Evolutionary conservation across 176 grass and related monocot species (phyloP).

Genomic region (Aegilops sharonensis): DNA sequence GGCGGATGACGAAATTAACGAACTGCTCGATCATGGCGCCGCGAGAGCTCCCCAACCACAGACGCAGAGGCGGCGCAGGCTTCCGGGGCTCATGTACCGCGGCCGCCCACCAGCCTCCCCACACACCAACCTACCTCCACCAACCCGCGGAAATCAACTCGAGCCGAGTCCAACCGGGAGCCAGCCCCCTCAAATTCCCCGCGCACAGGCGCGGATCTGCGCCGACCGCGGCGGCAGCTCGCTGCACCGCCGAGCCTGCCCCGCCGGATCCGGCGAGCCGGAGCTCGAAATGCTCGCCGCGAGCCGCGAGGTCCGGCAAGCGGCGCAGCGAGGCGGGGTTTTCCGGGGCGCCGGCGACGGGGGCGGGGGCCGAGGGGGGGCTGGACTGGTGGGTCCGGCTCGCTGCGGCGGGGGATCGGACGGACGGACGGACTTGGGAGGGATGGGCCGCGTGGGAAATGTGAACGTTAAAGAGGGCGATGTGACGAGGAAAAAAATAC

Average conservation of each 20-base stretch:
- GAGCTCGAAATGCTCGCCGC: conserved; percentile 28
- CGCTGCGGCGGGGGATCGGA: conserved; percentile 16
- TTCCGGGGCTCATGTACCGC: conserved; percentile 33
- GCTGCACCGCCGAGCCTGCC: neutral
- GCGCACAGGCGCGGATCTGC: conserved; percentile 34
- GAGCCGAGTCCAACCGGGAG: neutral
- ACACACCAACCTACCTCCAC: neutral
- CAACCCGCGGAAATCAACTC: conserved; percentile 21
- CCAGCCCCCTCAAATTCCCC: neutral
- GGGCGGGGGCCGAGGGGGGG: neutral
- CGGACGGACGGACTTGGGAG: neutral
- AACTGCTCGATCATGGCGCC: conserved; percentile 93
- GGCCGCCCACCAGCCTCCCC: neutral
- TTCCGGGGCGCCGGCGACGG: neutral
- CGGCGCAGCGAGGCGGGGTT: neutral
- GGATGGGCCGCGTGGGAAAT: conserved; percentile 21
- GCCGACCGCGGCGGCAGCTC: neutral
- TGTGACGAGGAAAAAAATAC: neutral
- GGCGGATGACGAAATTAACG: conserved; percentile 97
- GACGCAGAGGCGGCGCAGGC: neutral
- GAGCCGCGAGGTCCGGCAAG: neutral
- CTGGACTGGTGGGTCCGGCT: neutral
- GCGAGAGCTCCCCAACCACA: conserved; percentile 18
- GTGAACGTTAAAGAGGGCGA: conserved; percentile 42
- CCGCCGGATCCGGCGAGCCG: conserved; percentile 24